Evolutionary conservation across 2,329 filamentous ascomycete species (phyloP), one percentile per base, ranked within the genome.

Genomic region (Madurella fahalii): DNA sequence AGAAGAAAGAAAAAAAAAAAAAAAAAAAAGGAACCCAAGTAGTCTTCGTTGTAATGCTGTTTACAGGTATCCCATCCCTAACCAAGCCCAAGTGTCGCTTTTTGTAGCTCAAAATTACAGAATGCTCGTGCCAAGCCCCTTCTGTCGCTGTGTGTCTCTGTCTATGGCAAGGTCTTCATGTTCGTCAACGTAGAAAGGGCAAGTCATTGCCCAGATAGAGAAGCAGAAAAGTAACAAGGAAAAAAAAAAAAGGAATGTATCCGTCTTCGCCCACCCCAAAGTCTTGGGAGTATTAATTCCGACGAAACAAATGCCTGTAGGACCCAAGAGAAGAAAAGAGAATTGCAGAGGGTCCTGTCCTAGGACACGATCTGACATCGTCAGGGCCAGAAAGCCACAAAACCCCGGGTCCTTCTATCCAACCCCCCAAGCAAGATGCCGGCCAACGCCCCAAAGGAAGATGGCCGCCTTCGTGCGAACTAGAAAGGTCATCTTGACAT

Each of bases 21-120:
- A 52, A 40, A 42, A 16, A 32, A 49, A 57, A 20, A 50, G 50
- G 11, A 41, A 42, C 18, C 15, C 47, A 40, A 56, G 25, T 5
- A 52, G 37, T 57, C 54, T 55, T 50, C 47, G 40, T 52, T 61
- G 47, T 56, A 58, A 56, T 61, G 56, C 58, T 57, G 37, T 53
- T 55, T 55, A 54, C 53, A 56, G 43, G 40, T 57, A 54, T 41
- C 50, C 50, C 40, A 53, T 42, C 50, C 59, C 53, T 60, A 58
- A 55, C 55, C 58, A 52, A 60, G 53, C 47, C 55, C 32, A 56
- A 40, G 40, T 39, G 32, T 56, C 45, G 54, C 53, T 39, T 60
- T 60, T 58, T 61, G 46, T 53, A 58, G 52, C 57, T 61, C 59
- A 56, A 57, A 30, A 58, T 61, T 63, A 63, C 59, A 61, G 51